phyloP scores from a whole-genome alignment of 495 filamentous ascomycete genomes.

The Penicillium cinerascens region DNA sequence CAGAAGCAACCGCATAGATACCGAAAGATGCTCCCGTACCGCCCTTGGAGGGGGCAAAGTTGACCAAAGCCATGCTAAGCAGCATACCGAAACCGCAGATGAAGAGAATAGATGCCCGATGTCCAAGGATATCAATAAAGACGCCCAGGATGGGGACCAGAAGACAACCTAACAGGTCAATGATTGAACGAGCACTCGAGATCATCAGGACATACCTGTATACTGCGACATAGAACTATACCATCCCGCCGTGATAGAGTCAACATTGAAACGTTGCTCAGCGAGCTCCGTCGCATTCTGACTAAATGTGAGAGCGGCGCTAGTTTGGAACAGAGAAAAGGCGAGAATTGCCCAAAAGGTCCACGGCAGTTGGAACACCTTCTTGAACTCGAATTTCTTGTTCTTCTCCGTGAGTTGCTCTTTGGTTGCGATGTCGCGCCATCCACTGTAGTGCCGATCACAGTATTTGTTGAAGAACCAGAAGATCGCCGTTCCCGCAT shows the following conservation, averaged over 20 bases:
- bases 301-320: constrained; percentile 35
- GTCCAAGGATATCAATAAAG: constrained; percentile 44
- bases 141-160: constrained; percentile 40
- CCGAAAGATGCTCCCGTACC: constrained; percentile 44
- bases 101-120: constrained; percentile 36
- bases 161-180: constrained; percentile 38
- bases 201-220: constrained; percentile 35
- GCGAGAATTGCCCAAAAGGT: constrained; percentile 39
- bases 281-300: constrained; percentile 46
- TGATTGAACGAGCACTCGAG: neutral
- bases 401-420: constrained; percentile 44
- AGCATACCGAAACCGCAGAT: constrained; percentile 37
- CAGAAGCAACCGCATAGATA: constrained; percentile 39
- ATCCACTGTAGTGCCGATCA: constrained; percentile 27
- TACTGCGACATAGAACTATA: constrained; percentile 43
- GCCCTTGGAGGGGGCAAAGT: constrained; percentile 28
- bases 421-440: constrained; percentile 36
- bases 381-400: constrained; percentile 41
- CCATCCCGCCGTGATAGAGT: constrained; percentile 42
- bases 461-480: constrained; percentile 42
- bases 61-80: constrained; percentile 39
- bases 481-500: constrained; percentile 34
- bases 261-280: constrained; percentile 38
- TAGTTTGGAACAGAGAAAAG: constrained; percentile 46
- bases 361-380: constrained; percentile 44